These are phyloP conservation scores for Nemania serpens DNA, from an alignment of 2,329 filamentous ascomycete genomes.

Conservation along the genomic window DNA sequence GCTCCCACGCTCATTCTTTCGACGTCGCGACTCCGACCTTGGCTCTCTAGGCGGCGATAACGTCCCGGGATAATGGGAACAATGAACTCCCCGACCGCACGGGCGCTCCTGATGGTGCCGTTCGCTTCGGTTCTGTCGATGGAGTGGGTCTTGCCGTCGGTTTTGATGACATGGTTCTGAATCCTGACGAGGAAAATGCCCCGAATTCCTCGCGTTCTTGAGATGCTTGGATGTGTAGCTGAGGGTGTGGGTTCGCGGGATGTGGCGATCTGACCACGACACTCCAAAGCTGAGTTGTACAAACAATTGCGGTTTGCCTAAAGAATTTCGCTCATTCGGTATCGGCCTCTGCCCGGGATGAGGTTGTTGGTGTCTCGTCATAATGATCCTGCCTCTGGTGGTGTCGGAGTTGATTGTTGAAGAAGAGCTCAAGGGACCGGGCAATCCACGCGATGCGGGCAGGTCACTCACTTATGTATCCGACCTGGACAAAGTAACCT, in stretches of 20 bases:
- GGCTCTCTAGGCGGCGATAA: slow-evolving; percentile 27
- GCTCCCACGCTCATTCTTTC: slow-evolving; percentile 50
- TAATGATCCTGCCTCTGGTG: slow-evolving; percentile 33
- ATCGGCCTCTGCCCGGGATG: slow-evolving; percentile 25
- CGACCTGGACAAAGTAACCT: not conserved
- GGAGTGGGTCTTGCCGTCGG: slow-evolving; percentile 25
- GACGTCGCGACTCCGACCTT: slow-evolving; percentile 33
- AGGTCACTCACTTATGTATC: slow-evolving; percentile 3
- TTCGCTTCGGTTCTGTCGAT: slow-evolving; percentile 26
- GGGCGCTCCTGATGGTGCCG: slow-evolving; percentile 27
- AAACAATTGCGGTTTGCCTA: slow-evolving; percentile 51
- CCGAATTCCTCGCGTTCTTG: slow-evolving; percentile 45
- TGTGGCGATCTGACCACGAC: slow-evolving; percentile 52
- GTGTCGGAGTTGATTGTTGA: slow-evolving; percentile 19
- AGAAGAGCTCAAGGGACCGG: no score
- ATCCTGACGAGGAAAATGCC: slow-evolving; percentile 50
- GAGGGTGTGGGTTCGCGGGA: slow-evolving; percentile 50
- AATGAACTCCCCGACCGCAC: slow-evolving; percentile 25
- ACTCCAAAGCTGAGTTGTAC: slow-evolving; percentile 58
- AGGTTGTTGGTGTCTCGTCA: slow-evolving; percentile 17
- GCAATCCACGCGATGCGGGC: not conserved
- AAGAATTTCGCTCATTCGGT: slow-evolving; percentile 35
- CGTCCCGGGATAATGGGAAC: not conserved
- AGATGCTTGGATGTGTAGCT: slow-evolving; percentile 54
- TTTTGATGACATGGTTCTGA: slow-evolving; percentile 42